A percentile compares a stretch with the other conserved stretches of the same genome.
Conservation (phyloP, 768 basidiomycete genomes). For the Boletus sp. region DNA sequence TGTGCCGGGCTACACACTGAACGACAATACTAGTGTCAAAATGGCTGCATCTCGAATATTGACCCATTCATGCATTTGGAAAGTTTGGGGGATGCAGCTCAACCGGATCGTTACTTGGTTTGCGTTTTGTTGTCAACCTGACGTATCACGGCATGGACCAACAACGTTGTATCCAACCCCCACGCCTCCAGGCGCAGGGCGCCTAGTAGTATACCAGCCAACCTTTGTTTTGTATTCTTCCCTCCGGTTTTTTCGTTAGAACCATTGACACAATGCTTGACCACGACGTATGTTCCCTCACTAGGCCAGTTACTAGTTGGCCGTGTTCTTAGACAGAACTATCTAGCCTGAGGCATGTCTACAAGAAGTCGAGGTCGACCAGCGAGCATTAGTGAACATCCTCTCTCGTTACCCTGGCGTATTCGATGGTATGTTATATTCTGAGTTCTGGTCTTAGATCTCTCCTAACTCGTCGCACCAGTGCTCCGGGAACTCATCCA, state of each 20-base stretch:
- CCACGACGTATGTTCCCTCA: slow-evolving; percentile 3
- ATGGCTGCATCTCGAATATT: too few relatives aligned
- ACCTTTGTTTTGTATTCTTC: not conserved
- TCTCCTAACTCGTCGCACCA: slow-evolving; percentile 3
- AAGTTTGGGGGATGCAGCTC: too few relatives aligned
- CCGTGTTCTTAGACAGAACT: not conserved
- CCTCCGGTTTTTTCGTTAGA: not conserved
- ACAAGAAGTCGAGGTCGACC: slow-evolving; percentile 19
- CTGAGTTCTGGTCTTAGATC: not conserved
- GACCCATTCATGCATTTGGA: too few relatives aligned
- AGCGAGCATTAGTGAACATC: slow-evolving; percentile 14
- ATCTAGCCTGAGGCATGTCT: not conserved
- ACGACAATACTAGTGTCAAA: too few relatives aligned
- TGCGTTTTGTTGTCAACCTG: too few relatives aligned
- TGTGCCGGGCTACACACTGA: too few relatives aligned
- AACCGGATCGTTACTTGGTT: too few relatives aligned
- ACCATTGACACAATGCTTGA: not conserved
- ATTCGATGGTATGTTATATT: slow-evolving; percentile 5
- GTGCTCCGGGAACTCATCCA: slow-evolving; percentile 56
- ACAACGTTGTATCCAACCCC: slow-evolving; percentile 2
- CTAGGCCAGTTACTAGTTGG: too few relatives aligned
- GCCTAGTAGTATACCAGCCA: not conserved
- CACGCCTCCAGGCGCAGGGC: not conserved
- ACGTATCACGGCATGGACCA: slow-evolving; percentile 1
- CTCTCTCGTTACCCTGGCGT: slow-evolving; percentile 18